These are phyloP conservation scores for Chamaenerion angustifolium DNA, from an alignment of 345 rosid genomes.

Conservation along the genomic window DNA sequence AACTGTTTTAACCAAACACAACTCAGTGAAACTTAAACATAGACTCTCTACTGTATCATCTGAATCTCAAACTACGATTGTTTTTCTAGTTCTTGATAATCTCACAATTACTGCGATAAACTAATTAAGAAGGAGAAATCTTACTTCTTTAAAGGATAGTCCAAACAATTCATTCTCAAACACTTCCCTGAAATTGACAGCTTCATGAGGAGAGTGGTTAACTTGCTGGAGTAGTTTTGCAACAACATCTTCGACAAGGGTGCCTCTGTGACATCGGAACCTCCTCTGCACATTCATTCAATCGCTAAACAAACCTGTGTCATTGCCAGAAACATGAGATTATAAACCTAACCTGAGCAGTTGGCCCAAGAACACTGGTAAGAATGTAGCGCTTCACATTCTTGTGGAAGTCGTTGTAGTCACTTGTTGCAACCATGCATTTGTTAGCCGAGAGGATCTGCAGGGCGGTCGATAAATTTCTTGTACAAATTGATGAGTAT, in stretches of 20 bases:
- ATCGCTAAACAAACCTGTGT: no score
- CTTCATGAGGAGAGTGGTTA: conserved; percentile 20
- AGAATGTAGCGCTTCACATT: conserved; percentile 39
- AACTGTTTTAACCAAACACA: no score
- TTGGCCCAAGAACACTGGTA: conserved; percentile 43
- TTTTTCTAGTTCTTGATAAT: no score
- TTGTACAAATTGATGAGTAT: conserved; percentile 59
- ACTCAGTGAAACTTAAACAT: no score
- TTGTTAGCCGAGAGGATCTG: conserved; percentile 51
- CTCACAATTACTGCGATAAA: no score
- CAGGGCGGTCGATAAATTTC: conserved; percentile 64
- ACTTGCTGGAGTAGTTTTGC: conserved; percentile 26
- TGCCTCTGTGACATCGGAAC: conserved; percentile 40
- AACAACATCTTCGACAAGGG: conserved; percentile 35
- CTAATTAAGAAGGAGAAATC: conserved; percentile 8
- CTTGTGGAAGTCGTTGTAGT: conserved; percentile 70
- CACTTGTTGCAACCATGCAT: conserved; percentile 81
- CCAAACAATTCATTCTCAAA: conserved; percentile 69
- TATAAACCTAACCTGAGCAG: conserved; percentile 21
- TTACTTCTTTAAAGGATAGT: conserved; percentile 54
- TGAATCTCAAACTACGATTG: no score
- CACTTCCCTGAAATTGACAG: conserved; percentile 64
- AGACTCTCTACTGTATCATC: no score
- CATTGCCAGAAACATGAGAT: no score
- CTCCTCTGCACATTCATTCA: conserved; percentile 24